Conservation (phyloP, 371 early-diverging fungal genomes). For the Rhizomucor pusillus region DNA sequence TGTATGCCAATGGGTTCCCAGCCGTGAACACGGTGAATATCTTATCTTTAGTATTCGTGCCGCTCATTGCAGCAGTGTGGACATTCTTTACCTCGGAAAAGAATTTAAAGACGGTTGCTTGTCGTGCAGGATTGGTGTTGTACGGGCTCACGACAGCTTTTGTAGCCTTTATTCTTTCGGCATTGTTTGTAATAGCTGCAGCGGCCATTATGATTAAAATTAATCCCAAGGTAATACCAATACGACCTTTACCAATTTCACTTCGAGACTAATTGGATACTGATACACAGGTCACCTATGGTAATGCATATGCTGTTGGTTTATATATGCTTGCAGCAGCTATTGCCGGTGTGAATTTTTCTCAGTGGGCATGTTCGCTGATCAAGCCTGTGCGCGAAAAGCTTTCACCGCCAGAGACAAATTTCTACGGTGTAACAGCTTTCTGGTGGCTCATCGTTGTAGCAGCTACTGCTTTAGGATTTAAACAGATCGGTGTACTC, state of each 20-base stretch:
- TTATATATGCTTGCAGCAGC: slow-evolving; percentile 13
- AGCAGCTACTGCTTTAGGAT: slow-evolving; percentile 23
- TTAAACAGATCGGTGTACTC: slow-evolving; percentile 31
- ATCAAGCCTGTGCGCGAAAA: slow-evolving; percentile 12
- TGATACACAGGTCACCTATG: slow-evolving; percentile 33
- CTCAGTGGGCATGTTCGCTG: slow-evolving; percentile 26
- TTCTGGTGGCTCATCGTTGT: slow-evolving; percentile 52
- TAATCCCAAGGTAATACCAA: slow-evolving; percentile 31
- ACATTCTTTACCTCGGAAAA: slow-evolving; percentile 2
- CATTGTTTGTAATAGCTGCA: slow-evolving; percentile 13
- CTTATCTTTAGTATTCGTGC: slow-evolving; percentile 34
- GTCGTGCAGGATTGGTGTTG: not conserved
- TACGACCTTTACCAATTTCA: not conserved
- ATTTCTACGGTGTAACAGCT: slow-evolving; percentile 35
- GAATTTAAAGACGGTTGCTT: not conserved
- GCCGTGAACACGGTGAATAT: slow-evolving; percentile 28
- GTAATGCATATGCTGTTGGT: slow-evolving; percentile 27
- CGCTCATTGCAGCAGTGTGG: slow-evolving; percentile 27
- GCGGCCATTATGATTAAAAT: slow-evolving; percentile 14
- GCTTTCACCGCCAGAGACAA: slow-evolving; percentile 15
- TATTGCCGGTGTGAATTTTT: slow-evolving; percentile 14
- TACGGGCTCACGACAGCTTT: slow-evolving; percentile 32
- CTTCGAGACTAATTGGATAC: not conserved
- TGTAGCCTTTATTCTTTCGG: slow-evolving; percentile 14
- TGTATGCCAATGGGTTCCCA: slow-evolving; percentile 47